Conservation (phyloP, 1,284 basidiomycete genomes). For the Tilletia caries region DNA sequence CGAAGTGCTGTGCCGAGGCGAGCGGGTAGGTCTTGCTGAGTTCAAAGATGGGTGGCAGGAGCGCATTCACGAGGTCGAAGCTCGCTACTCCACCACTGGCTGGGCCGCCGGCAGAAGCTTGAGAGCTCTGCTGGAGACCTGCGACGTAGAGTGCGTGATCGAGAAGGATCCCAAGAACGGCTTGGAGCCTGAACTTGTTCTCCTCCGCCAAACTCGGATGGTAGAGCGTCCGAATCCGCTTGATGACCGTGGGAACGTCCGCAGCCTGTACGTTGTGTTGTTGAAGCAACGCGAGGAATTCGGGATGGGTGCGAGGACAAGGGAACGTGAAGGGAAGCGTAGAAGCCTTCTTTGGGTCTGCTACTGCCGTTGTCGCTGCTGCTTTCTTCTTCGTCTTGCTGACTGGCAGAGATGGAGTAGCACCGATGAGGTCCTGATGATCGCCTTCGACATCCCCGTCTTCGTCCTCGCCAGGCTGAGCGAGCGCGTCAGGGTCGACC, state of each 20-base stretch:
- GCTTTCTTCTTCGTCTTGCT: background rate
- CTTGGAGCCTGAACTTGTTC: constrained; percentile 73
- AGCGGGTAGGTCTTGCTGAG: constrained; percentile 79
- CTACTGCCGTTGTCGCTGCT: constrained; percentile 5
- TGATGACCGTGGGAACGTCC: constrained; percentile 76
- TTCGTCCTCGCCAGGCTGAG: constrained; percentile 43
- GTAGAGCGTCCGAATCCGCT: constrained; percentile 84
- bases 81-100: constrained; percentile 58
- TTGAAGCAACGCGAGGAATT: constrained; percentile 78
- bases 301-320: constrained; percentile 79
- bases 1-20: constrained; percentile 73
- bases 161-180: constrained; percentile 74
- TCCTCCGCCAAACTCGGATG: constrained; percentile 85
- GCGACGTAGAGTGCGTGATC: constrained; percentile 75
- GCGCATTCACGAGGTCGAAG: constrained; percentile 64
- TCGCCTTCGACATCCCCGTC: constrained; percentile 33
- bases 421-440: constrained; percentile 17
- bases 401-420: constrained; percentile 7
- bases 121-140: constrained; percentile 22
- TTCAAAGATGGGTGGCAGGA: constrained; percentile 77
- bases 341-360: constrained; percentile 1
- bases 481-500: constrained; percentile 36
- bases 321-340: constrained; percentile 81
- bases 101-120: no score
- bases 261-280: constrained; percentile 57